Base-by-base conservation (phyloP, 306 rosid species). In the Dalbergia oliveri region DNA sequence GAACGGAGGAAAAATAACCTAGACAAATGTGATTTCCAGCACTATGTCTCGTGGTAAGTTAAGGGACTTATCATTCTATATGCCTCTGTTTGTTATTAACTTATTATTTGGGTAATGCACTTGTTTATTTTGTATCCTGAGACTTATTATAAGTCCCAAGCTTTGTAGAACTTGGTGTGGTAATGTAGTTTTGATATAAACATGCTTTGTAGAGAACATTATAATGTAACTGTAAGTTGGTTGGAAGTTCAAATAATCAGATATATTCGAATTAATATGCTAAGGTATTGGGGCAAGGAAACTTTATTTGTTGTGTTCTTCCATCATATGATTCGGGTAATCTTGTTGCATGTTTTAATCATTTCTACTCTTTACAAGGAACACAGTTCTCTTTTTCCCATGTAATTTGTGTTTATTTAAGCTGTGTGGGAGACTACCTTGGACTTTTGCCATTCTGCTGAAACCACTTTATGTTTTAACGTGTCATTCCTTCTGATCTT, bases 11-110 rank as follows among this genome's bases (percentile, higher is more conserved):
- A 89, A 84, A 79, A 68, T 44, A 86, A 80, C 34, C 85, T 92
- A 50, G 95, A 89, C 64, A 94, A 90, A 70, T 97, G 89, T 65
- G 99, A 91, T 63, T 94, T 92, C 86, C 99, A 93, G 84, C 95
- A 88, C 81, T 87, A 88, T 59, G 91, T 89, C 62, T 88, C 97
- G 21, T 91, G 95, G 99, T 94, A 83, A 87, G 92, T 75, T 78
- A 14, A 60, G 33, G 54, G 47, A 26, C 57, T 79, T 34, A 13
- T 69, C 69, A 58, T 39, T 66, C 56, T 53, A 58, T 9, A 49
- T 76, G 59, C 44, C 37, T 71, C 54, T 79, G 23, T 77, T 49
- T 14, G 9, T 45, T 59, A 21, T n/a, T n/a, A n/a, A n/a, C n/a
- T n/a, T n/a, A n/a, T 79, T 58, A 9, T 50, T 83, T 50, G 72